Evolutionary conservation across 2,329 filamentous ascomycete genomes (phyloP).

Genomic region (Botrytis pseudocinerea): DNA sequence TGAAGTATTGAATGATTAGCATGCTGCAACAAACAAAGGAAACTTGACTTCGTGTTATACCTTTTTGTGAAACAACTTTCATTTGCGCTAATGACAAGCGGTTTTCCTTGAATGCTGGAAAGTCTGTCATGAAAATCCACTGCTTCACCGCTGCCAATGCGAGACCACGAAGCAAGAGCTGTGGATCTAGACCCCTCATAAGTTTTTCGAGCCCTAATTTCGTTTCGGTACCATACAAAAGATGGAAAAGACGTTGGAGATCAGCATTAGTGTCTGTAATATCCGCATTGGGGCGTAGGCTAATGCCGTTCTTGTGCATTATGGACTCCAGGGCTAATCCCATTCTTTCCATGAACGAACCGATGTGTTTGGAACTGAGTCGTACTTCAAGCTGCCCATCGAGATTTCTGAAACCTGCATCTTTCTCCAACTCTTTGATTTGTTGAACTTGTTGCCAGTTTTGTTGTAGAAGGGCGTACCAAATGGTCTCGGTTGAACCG

Average conservation of each 20-base stretch:
- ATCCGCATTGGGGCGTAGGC: not conserved
- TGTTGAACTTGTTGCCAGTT: not conserved
- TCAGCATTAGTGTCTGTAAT: not conserved
- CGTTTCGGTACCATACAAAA: not conserved
- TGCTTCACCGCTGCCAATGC: not conserved
- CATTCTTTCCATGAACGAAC: not conserved
- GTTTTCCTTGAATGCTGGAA: conserved; percentile 1
- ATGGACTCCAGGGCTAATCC: not conserved
- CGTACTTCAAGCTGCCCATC: not conserved
- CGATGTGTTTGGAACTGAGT: not conserved
- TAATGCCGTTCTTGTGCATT: conserved; percentile 10
- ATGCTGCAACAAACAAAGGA: not conserved
- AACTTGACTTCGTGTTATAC: not conserved
- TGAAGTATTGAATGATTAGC: not conserved
- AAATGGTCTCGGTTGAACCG: not conserved
- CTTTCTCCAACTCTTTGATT: not conserved
- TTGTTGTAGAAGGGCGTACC: not conserved
- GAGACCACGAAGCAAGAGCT: conserved; percentile 4
- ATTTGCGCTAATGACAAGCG: not conserved
- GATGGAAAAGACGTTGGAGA: not conserved
- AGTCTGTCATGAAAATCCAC: conserved; percentile 7
- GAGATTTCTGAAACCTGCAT: not conserved
- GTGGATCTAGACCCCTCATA: not conserved
- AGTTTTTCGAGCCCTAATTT: not conserved
- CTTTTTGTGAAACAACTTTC: not conserved